Evolutionary conservation across 768 basidiomycete species (phyloP).

Genomic region (Fomitopsis serialis): DNA sequence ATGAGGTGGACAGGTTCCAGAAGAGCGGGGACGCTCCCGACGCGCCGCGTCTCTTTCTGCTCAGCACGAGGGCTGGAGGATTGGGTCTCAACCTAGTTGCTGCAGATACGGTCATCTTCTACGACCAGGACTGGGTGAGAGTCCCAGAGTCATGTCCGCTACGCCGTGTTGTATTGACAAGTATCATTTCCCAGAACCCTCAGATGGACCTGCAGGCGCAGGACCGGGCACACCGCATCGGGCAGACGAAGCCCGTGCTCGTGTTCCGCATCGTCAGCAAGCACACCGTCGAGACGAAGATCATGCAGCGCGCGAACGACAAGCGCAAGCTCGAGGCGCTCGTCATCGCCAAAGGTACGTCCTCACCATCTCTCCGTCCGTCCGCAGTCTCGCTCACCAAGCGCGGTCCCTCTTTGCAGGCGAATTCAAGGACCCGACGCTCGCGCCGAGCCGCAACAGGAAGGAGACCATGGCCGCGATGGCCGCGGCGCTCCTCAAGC

Average conservation of each 20-base stretch:
- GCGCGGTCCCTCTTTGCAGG: constrained; percentile 27
- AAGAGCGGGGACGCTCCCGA: constrained; percentile 52
- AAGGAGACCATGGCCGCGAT: constrained; percentile 72
- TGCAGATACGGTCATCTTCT: constrained; percentile 91
- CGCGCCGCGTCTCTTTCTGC: constrained; percentile 70
- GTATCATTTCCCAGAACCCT: constrained; percentile 53
- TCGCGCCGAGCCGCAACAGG: constrained; percentile 43
- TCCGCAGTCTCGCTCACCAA: no score
- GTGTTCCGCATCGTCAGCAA: constrained; percentile 84
- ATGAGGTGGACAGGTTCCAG: constrained; percentile 85
- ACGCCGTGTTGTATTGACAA: background rate
- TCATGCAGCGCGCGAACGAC: constrained; percentile 82
- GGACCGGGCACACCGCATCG: constrained; percentile 93
- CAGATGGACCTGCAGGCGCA: constrained; percentile 97
- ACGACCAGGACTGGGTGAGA: constrained; percentile 83
- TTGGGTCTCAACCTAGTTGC: constrained; percentile 77
- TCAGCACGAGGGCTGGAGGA: constrained; percentile 78
- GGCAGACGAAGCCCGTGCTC: constrained; percentile 86
- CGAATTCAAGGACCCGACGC: constrained; percentile 77
- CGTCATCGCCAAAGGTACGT: constrained; percentile 84
- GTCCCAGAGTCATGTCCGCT: constrained; percentile 24
- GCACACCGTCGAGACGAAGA: constrained; percentile 88
- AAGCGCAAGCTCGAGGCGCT: constrained; percentile 90
- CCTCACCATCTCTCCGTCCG: background rate
- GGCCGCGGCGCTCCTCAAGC: constrained; percentile 67